These are phyloP conservation scores for Echium plantagineum DNA, from an alignment of 257 asterid genomes.

Conservation along the genomic window DNA sequence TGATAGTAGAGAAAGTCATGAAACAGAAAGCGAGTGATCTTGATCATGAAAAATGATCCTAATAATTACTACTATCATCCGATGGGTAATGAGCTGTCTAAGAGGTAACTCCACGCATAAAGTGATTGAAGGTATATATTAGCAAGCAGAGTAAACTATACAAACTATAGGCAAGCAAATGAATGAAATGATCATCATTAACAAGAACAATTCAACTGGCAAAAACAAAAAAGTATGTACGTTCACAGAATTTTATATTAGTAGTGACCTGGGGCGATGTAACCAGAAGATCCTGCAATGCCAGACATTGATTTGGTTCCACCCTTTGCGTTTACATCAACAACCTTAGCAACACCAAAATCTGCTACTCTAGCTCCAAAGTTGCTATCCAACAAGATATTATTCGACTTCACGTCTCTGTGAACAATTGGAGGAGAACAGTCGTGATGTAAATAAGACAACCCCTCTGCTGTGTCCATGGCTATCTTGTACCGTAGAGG, in stretches of 20 bases:
- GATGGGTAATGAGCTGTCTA: too few relatives aligned
- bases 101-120: too few relatives aligned
- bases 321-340: constrained; percentile 55
- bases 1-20: neutral
- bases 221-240: too few relatives aligned
- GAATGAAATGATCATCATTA: too few relatives aligned
- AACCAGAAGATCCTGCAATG: constrained; percentile 97
- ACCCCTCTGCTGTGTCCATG: constrained; percentile 88
- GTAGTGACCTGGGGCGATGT: constrained; percentile 86
- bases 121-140: too few relatives aligned
- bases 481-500: constrained; percentile 75
- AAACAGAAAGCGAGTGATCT: neutral
- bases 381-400: constrained; percentile 65
- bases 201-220: too few relatives aligned
- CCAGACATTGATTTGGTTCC: constrained; percentile 75
- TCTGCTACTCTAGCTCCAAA: constrained; percentile 91
- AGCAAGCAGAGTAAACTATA: too few relatives aligned
- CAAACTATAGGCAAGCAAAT: too few relatives aligned
- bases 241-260: neutral
- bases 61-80: too few relatives aligned
- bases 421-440: constrained; percentile 82
- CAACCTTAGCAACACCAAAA: constrained; percentile 84
- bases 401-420: constrained; percentile 82
- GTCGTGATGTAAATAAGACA: constrained; percentile 86
- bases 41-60: neutral